Evolutionary conservation across 495 filamentous ascomycete genomes (phyloP).

Genomic region (Penicillium angulare): DNA sequence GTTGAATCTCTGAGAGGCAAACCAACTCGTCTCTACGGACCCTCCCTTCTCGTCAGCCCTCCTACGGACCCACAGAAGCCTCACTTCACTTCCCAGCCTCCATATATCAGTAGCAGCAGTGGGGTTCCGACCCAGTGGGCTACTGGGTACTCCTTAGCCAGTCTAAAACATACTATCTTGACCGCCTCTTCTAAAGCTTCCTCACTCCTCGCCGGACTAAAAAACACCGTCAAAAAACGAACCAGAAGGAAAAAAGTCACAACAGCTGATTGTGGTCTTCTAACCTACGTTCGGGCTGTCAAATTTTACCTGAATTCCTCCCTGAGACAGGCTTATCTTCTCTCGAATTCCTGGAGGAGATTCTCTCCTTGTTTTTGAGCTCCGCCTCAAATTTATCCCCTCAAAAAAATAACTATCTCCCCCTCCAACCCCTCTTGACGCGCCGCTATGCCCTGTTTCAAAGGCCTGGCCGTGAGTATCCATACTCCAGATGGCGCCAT

Average conservation of each 20-base stretch:
- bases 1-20: background rate
- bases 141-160: conserved; percentile 21
- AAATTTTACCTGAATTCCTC: conserved; percentile 1
- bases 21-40: background rate
- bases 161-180: conserved; percentile 21
- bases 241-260: conserved; percentile 14
- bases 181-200: conserved; percentile 28
- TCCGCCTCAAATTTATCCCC: background rate
- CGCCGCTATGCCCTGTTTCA: conserved; percentile 87
- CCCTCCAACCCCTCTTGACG: conserved; percentile 1
- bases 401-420: conserved; percentile 3
- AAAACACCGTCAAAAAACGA: background rate
- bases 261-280: conserved; percentile 3
- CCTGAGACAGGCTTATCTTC: background rate
- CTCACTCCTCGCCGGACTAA: conserved; percentile 9
- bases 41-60: background rate
- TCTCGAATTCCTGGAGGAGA: conserved; percentile 6
- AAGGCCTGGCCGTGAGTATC: conserved; percentile 94
- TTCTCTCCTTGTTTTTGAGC: conserved; percentile 5
- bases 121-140: conserved; percentile 25
- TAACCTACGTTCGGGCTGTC: conserved; percentile 3
- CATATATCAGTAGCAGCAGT: conserved; percentile 28
- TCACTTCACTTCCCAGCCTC: conserved; percentile 17
- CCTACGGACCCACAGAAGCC: conserved; percentile 9
- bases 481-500: conserved; percentile 87